Evolutionary conservation across 768 basidiomycete genomes (phyloP).

Genomic region (Dentipellis sp.): DNA sequence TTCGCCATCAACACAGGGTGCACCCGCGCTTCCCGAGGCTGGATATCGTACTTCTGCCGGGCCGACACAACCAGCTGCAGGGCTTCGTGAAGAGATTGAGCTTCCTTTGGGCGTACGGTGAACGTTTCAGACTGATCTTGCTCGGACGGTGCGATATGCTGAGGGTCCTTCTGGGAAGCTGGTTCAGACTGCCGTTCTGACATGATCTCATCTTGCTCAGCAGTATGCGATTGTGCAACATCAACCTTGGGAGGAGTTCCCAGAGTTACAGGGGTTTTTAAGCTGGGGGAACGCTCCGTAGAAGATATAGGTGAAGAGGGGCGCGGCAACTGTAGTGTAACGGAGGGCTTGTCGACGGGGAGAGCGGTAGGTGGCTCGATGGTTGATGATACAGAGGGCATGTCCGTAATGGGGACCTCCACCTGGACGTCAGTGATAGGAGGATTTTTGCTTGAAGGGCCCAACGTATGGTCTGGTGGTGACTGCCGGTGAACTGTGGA

Average conservation of each 20-base stretch:
- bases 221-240: slow-evolving; percentile 9
- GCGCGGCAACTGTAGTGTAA: no score
- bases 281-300: slow-evolving; percentile 5
- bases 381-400: no score
- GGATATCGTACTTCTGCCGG: slow-evolving; percentile 48
- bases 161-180: no score
- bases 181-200: neutral
- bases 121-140: neutral
- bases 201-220: slow-evolving; percentile 11
- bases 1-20: slow-evolving; percentile 58
- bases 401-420: no score
- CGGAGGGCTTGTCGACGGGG: no score
- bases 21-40: slow-evolving; percentile 53
- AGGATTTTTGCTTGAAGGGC: no score
- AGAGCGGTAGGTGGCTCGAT: no score
- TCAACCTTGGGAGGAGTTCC: slow-evolving; percentile 19
- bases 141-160: neutral
- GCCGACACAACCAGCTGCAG: slow-evolving; percentile 55
- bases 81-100: slow-evolving; percentile 39
- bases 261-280: slow-evolving; percentile 15
- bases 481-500: no score
- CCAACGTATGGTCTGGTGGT: no score
- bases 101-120: slow-evolving; percentile 3
- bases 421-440: no score
- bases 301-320: slow-evolving; percentile 5